Evolutionary conservation across 2,329 filamentous ascomycete species (phyloP).

Genomic region (Cladosporium phlei): DNA sequence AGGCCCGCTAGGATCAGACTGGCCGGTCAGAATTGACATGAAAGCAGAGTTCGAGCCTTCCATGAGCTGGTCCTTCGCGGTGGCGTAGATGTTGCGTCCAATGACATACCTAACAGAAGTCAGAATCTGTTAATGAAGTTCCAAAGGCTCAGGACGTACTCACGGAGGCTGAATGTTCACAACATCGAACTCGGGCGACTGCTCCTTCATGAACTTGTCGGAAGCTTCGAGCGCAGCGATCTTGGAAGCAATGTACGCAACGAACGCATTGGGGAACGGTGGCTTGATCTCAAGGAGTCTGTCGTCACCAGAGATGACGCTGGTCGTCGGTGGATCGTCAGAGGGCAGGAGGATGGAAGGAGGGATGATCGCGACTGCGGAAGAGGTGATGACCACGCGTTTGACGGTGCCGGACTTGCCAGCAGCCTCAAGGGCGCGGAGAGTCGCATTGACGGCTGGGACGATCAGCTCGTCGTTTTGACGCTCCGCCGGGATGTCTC

Average conservation of each 20-base stretch:
- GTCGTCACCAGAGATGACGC: neutral
- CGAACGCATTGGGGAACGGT: neutral
- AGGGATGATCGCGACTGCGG: constrained; percentile 5
- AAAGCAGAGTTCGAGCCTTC: constrained; percentile 20
- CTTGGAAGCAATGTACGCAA: constrained; percentile 19
- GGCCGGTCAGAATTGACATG: constrained; percentile 17
- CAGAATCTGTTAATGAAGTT: neutral
- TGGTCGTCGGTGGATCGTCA: neutral
- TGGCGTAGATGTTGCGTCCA: constrained; percentile 24
- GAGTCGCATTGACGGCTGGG: constrained; percentile 33
- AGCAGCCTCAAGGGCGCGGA: constrained; percentile 36
- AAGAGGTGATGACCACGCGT: constrained; percentile 38
- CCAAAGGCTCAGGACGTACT: neutral
- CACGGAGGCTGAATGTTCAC: constrained; percentile 21
- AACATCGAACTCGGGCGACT: constrained; percentile 20
- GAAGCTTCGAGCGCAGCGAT: constrained; percentile 16
- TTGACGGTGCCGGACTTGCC: constrained; percentile 30
- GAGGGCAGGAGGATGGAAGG: constrained; percentile 1
- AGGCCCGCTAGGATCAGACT: constrained; percentile 15
- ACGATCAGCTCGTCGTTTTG: constrained; percentile 15
- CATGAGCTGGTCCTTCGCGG: constrained; percentile 13
- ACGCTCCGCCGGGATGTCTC: constrained; percentile 2
- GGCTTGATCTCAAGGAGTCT: neutral
- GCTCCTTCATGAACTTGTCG: constrained; percentile 17
- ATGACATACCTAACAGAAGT: constrained; percentile 13